Conservation (phyloP, 495 filamentous ascomycete genomes). For the Thermothielavioides terrestris region DNA sequence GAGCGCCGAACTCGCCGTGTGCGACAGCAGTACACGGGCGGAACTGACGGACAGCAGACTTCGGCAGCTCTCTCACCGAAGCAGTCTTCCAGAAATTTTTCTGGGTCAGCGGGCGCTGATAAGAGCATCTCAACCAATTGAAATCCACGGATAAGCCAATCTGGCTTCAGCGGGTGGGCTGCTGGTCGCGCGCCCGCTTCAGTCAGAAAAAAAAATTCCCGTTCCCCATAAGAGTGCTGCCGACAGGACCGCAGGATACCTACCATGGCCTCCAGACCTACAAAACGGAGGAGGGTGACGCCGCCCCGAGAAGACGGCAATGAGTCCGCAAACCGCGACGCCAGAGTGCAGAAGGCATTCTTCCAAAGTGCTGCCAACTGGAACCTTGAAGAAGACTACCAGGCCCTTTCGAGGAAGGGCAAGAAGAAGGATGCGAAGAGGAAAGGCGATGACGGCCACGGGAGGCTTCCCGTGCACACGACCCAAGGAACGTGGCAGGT, state of each 20-base stretch:
- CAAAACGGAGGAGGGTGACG: constrained; percentile 39
- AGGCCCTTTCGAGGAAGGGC: constrained; percentile 63
- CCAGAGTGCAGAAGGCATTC: constrained; percentile 36
- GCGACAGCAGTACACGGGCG: too few species aligned
- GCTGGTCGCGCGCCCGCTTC: too few species aligned
- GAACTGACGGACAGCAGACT: too few species aligned
- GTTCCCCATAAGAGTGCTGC: too few species aligned
- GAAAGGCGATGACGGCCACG: constrained; percentile 4
- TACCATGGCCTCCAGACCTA: constrained; percentile 38
- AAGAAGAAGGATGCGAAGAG: constrained; percentile 65
- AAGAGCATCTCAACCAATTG: constrained; percentile 14
- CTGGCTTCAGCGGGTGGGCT: constrained; percentile 10
- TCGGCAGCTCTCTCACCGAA: neutral
- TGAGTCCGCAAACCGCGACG: constrained; percentile 12
- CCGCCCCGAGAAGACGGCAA: constrained; percentile 29
- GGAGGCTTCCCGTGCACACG: constrained; percentile 74
- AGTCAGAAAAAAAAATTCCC: constrained; percentile 15
- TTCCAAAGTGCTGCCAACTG: constrained; percentile 49
- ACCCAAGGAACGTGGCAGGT: constrained; percentile 59
- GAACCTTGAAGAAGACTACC: constrained; percentile 90
- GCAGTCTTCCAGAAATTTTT: constrained; percentile 16
- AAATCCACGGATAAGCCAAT: constrained; percentile 5
- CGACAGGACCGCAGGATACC: too few species aligned
- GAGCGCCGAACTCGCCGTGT: too few species aligned
- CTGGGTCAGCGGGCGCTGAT: constrained; percentile 14